Evolutionary conservation across 2,329 filamentous ascomycete species (phyloP), one percentile per base, ranked within the genome.

Genomic region (Trichoderma semiorbis): DNA sequence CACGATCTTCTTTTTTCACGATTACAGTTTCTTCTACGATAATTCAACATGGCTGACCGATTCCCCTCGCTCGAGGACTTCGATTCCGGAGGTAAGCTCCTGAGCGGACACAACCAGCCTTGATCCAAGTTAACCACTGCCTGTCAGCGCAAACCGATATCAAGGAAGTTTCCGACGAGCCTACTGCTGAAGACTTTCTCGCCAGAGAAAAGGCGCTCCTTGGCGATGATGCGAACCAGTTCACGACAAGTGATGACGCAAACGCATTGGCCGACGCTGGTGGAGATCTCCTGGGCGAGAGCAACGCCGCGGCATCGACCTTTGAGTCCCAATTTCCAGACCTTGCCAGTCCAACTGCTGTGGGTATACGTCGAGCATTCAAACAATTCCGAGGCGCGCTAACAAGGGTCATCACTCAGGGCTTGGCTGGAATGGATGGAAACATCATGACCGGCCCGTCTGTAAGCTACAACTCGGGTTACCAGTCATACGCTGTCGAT

Each of bases 241-340:
- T 99, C 82, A 87, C 92, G 74, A 92, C 93, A 36, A 87, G 90
- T 73, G 90, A 91, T 78, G 93, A 97, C 80, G 85, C 87, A 72
- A 87, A 87, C 71, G 89, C 89, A 53, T 87, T 90, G 69, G 88
- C 87, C 75, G 90, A 92, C 76, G 85, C 89, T 75, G 87, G 84
- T 69, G 90, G 91, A 74, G 92, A 93, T 75, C 90, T 96, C 78
- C 85, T 97, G 72, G 87, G 95, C 66, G 90, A 90, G 63, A 90
- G 89, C 63, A 91, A 84, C 73, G 81, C 83, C 74, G 80, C 84
- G 77, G 81, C 85, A 73, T 81, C 82, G 32, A 80, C 82, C 74
- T 98, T 98, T 77, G 93, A 97, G 83, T 93, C 90, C 81, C 94
- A 94, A 74, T 99, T 97, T 82, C 96, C 96, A 34, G 93, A 94